These are phyloP conservation scores for Vigna mungo DNA, from an alignment of 306 rosid species.

Conservation along the genomic window DNA sequence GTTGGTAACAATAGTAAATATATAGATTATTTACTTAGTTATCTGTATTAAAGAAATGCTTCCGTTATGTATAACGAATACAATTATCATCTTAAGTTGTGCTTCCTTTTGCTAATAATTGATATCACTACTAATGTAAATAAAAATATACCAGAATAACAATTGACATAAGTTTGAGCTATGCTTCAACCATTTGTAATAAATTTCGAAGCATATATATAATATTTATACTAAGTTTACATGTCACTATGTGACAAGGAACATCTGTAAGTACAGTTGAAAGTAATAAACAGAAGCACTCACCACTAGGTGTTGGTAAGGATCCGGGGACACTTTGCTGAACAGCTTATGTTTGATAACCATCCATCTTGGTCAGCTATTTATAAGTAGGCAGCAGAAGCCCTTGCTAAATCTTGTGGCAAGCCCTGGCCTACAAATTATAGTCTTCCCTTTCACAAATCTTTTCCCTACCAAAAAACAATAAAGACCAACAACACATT, in stretches of 20 bases:
- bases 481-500: neutral
- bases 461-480: neutral
- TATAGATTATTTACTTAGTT: neutral
- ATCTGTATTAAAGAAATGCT: neutral
- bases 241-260: neutral
- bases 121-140: neutral
- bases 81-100: neutral
- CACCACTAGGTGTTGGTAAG: neutral
- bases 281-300: neutral
- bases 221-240: neutral
- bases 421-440: neutral
- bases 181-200: neutral
- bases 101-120: neutral
- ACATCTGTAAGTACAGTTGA: neutral
- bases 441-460: neutral
- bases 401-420: neutral
- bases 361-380: neutral
- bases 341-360: neutral
- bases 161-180: neutral
- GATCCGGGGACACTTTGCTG: neutral
- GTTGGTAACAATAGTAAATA: neutral
- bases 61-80: neutral
- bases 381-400: neutral
- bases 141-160: neutral
- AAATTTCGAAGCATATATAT: neutral